Conservation (phyloP, 257 asterid genomes). For the Ballota nigra region DNA sequence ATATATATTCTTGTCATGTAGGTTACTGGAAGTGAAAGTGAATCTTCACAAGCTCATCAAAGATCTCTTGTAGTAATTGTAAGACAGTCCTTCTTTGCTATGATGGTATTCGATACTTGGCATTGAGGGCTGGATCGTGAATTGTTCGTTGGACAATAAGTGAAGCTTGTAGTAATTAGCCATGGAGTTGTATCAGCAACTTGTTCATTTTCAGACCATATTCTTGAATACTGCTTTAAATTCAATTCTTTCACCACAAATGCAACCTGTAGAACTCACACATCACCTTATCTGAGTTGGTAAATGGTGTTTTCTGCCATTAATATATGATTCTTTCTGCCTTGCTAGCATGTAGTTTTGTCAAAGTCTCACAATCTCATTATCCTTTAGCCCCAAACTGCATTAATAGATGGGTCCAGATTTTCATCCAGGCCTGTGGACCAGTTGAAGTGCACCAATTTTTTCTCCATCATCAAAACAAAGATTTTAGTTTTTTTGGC, state of each 20-base stretch:
- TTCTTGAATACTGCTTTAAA: neutral
- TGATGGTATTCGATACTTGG: too few relatives aligned
- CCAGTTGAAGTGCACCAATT: constrained; percentile 10
- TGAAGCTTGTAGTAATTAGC: too few relatives aligned
- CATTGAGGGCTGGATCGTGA: too few relatives aligned
- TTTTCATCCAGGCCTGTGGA: constrained; percentile 2
- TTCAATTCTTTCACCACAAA: neutral
- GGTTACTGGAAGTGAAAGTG: too few relatives aligned
- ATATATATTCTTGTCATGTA: too few relatives aligned
- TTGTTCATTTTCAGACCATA: neutral
- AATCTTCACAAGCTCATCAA: too few relatives aligned
- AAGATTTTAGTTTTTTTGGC: constrained; percentile 1
- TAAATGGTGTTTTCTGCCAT: constrained; percentile 29
- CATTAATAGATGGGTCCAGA: constrained; percentile 21
- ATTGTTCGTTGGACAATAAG: too few relatives aligned
- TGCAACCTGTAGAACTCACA: too few relatives aligned
- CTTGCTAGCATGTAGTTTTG: constrained; percentile 8
- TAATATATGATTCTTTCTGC: constrained; percentile 21
- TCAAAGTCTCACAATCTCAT: constrained; percentile 19
- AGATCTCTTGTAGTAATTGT: too few relatives aligned
- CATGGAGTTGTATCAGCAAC: too few relatives aligned
- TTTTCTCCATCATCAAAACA: constrained; percentile 14
- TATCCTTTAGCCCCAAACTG: constrained; percentile 18
- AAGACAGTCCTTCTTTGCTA: too few relatives aligned
- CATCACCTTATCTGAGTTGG: constrained; percentile 23